Percentiles rank a stretch among this genome's conserved stretches.
phyloP scores from a whole-genome alignment of 495 filamentous ascomycete genomes.

The Aspergillus sclerotiicarbonarius region DNA sequence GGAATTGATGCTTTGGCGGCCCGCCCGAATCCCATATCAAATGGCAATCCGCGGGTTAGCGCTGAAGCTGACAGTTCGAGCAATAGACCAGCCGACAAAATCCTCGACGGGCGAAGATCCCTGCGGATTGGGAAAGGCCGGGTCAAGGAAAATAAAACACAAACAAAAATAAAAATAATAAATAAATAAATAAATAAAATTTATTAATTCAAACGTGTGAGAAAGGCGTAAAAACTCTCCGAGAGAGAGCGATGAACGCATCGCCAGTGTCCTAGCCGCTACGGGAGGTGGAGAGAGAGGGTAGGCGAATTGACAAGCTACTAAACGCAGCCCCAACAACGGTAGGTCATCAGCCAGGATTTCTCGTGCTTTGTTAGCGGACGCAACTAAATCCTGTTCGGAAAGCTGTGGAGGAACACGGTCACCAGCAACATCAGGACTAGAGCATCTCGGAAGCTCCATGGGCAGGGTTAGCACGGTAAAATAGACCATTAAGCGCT shows the following conservation, averaged over 20 bases:
- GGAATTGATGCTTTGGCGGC: slow-evolving; percentile 16
- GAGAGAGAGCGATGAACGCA: slow-evolving; percentile 11
- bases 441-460: slow-evolving; percentile 6
- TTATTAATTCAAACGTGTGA: neutral
- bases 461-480: neutral
- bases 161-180: neutral
- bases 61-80: slow-evolving; percentile 17
- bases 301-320: slow-evolving; percentile 11
- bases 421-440: slow-evolving; percentile 1
- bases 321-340: slow-evolving; percentile 10
- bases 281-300: slow-evolving; percentile 8
- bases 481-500: slow-evolving; percentile 15
- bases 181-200: neutral
- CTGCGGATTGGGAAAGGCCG: neutral
- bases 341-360: slow-evolving; percentile 14
- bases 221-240: slow-evolving; percentile 6
- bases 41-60: slow-evolving; percentile 19
- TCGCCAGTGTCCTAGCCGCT: slow-evolving; percentile 7
- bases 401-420: neutral
- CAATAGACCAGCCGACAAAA: neutral
- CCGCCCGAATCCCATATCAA: slow-evolving; percentile 17
- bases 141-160: neutral
- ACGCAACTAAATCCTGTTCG: slow-evolving; percentile 5
- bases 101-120: slow-evolving; percentile 1
- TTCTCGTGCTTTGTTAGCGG: slow-evolving; percentile 2